Base-by-base conservation (phyloP, 1,284 basidiomycete species). In the Naganishia cerealis region DNA sequence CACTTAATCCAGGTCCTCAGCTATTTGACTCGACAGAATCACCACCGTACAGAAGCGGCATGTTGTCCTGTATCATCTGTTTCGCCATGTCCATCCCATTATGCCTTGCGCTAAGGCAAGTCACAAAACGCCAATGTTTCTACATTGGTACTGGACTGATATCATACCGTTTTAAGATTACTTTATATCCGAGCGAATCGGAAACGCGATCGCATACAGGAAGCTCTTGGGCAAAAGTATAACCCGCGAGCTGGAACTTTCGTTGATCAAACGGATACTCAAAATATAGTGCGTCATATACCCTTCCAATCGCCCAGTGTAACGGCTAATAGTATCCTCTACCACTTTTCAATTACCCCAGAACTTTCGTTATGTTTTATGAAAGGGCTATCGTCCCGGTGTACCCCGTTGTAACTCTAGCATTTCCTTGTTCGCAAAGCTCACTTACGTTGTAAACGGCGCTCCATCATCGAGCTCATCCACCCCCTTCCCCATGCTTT, bases 61-160 rank as follows among this genome's bases (percentile, higher is more conserved):
- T 75, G 74, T 67, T 74, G 13, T 65, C 73, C 38, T 77, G 74
- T 65, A 74, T 77, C 33, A 68, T 74, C 39, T 77, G 74, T 56
- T 73, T 78, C 52, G 62, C 66, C 0, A 39, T 61, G 33, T 57
- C 57, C 4, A 67, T 67, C 24, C 66, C 66, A 9, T 39, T 67
- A 26, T 59, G 57, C 40, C 39, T 61, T 6, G 13, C n/a, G 16
- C 33, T 61, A 16, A 57, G 66, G 66, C 48, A 36, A 53, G 66
- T 21, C 8, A 16, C 39, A 16, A 10, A 38, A 36, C 15, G 36
- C 16, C 2, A 18, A n/a, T 2, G 29, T 33, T 8, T 46, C 29
- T 33, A 33, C 29, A 33, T 33, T 2, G 26, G 21, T 8, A 29
- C 13, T 18, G 15, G 16, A n/a, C 39, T 57, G 10, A 26, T 36